Evolutionary conservation across 176 grass and related monocot genomes (phyloP), one percentile per base, ranked within the genome.

Genomic region (Dactylis glomerata): DNA sequence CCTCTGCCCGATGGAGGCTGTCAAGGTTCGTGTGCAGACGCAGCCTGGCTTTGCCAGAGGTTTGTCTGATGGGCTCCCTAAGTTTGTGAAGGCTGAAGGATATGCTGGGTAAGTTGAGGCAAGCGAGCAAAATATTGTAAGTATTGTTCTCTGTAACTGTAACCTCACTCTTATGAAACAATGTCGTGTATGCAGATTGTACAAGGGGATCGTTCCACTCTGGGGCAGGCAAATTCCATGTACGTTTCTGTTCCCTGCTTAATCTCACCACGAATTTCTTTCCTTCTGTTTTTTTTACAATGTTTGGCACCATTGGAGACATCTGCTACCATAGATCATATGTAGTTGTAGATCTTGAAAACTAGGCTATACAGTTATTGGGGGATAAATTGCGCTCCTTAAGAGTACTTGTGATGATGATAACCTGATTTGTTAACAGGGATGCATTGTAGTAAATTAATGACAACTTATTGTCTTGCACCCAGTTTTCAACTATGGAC

Each of bases 1-100:
- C 19, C 94, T 97, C 54, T 97, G 94, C 81, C 89, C 94, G 26
- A 92, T 97, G 89, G 94, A 97, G 72, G 94, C 94, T 49, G 82
- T 97, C 15, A 97, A 94, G 82, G 94, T 93, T 1, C 64, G 94
- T 68, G 91, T 96, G 71, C 89, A 96, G 59, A 96, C 94, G 36
- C 91, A 92, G 32, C 89, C 85, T 51, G 91, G 91, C 5, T 97
- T 97, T 66, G 94, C 91, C 1, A 85, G 83, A 75, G 92, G 92
- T 75, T 90, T 97, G 67, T 83, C 85, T 37, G 94, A 97, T 86
- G 92, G 94, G 11, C 58, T 97, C 20, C 92, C 92, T 0, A 94
- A 92, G 66, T 94, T 97, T 84, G 85, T 97, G 38, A 89, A 90
- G 76, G 49, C 92, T 79, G 83, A 94, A 87, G 94, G 94, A 66